Base-by-base conservation (phyloP, 148 eudicot species). In the Salicornia ramosissima region DNA sequence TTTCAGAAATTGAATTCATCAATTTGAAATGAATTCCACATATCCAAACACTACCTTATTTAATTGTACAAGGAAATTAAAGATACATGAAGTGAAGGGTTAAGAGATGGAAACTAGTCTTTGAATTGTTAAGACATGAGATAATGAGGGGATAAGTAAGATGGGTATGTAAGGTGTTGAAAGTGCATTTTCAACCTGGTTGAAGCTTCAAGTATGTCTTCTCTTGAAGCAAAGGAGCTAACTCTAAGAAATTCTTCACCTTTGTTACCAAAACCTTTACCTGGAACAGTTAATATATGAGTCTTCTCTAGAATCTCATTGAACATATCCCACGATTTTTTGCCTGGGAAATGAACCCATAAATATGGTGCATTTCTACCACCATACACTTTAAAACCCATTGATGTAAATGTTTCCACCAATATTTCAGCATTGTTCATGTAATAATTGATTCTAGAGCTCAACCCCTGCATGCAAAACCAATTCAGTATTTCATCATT, bases 301-400 rank as follows among this genome's bases (percentile, higher is more conserved):
- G 93, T 82, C 60, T 85, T 83, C n/a, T 83, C 86, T 1, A 87
- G 84, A 71, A 92, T 86, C 28, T 87, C 81, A n/a, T 79, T 75
- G 58, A 89, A 92, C 6, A 85, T 78, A 46, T 89, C 90, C 96
- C 93, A 92, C 1, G 96, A 92, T 43, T 76, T 80, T 15, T 73
- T 74, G n/a, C 97, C 97, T 21, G 91, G 97, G 51, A 89, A 92
- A 64, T 87, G 90, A 61, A 92, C 88, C 96, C 88, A 90, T 24
- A 92, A 58, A 71, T 86, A 90, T 5, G 97, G 96, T 53, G 97
- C 93, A 45, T 92, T 89, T 51, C 73, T 72, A 1, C 96, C 90
- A 24, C 96, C 93, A 57, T 92, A 83, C 11, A 85, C 91, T 28
- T 76, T 76, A 6, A 88, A 72, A 4, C 87, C 91, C 18, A 86